Percentiles rank a stretch among this genome's conserved stretches.
These are phyloP conservation scores for Pestalotiopsis sp. DNA, from an alignment of 2,329 filamentous ascomycete species.

Conservation along the genomic window DNA sequence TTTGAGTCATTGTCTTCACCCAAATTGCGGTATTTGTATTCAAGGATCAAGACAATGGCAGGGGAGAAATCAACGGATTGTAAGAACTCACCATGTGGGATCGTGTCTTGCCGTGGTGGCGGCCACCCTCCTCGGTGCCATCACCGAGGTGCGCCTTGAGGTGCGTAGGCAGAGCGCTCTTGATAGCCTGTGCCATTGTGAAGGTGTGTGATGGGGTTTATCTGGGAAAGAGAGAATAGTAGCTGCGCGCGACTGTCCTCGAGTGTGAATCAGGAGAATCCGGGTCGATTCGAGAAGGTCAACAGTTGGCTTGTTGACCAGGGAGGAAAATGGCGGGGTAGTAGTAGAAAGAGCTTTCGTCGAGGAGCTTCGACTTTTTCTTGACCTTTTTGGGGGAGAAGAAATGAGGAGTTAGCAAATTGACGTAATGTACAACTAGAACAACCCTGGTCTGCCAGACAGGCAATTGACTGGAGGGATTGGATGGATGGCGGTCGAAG, in stretches of 20 bases:
- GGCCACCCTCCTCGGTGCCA: conserved; percentile 56
- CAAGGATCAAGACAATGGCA: not conserved
- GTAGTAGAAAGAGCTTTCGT: not conserved
- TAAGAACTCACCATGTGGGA: conserved; percentile 76
- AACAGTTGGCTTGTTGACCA: conserved; percentile 6
- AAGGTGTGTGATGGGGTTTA: not conserved
- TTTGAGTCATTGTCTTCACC: not conserved
- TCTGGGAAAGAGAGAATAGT: not conserved
- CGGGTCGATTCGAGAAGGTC: conserved; percentile 5
- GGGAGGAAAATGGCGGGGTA: conserved; percentile 2
- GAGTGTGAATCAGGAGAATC: not conserved
- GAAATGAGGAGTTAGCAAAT: conserved; percentile 8
- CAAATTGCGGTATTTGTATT: not conserved
- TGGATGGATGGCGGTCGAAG: not conserved
- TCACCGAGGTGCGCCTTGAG: conserved; percentile 61
- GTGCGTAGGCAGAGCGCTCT: conserved; percentile 81
- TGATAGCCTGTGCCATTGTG: conserved; percentile 71
- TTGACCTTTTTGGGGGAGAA: not conserved
- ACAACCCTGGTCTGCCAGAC: conserved; percentile 7
- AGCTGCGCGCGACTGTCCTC: not conserved
- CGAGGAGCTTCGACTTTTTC: conserved; percentile 15
- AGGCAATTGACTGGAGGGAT: not conserved
- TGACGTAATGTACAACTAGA: conserved; percentile 12
- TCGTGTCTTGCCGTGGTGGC: conserved; percentile 83
- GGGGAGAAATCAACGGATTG: not conserved